phyloP scores from a whole-genome alignment of 1,139 yeast genomes.

The Suhomyces bokatorum region DNA sequence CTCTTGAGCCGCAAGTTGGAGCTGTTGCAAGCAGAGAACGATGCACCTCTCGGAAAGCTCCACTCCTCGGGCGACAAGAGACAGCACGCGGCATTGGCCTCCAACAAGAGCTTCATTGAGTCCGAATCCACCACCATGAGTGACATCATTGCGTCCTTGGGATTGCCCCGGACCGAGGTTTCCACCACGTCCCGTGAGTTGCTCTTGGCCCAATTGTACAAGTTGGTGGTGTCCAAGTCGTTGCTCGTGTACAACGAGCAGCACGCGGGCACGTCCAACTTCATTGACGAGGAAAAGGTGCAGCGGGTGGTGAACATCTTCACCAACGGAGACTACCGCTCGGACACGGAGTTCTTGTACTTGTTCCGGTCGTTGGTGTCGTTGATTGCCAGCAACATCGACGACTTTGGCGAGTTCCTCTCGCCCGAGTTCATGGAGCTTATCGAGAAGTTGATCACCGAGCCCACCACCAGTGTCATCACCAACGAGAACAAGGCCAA shows the following conservation, averaged over 20 bases:
- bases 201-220: conserved; percentile 52
- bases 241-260: conserved; percentile 41
- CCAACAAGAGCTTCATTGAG: conserved; percentile 40
- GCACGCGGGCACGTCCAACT: conserved; percentile 31
- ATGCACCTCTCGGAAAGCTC: conserved; percentile 19
- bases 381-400: conserved; percentile 48
- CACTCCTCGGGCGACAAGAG: conserved; percentile 19
- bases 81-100: conserved; percentile 33
- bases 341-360: conserved; percentile 45
- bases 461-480: conserved; percentile 30
- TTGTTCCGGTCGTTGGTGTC: conserved; percentile 45
- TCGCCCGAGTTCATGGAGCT: conserved; percentile 40
- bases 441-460: conserved; percentile 35
- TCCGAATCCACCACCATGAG: conserved; percentile 40
- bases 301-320: conserved; percentile 36
- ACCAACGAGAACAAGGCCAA: conserved; percentile 44
- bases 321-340: conserved; percentile 36
- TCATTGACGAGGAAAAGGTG: conserved; percentile 40
- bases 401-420: conserved; percentile 51
- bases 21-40: conserved; percentile 20
- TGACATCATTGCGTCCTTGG: conserved; percentile 43
- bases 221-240: conserved; percentile 47
- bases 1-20: conserved; percentile 40
- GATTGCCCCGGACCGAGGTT: conserved; percentile 44
- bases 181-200: conserved; percentile 52